Percentiles rank a stretch among this genome's conserved stretches.
Conservation (phyloP, 805 yeast genomes). For the Lipomyces yamadae region DNA sequence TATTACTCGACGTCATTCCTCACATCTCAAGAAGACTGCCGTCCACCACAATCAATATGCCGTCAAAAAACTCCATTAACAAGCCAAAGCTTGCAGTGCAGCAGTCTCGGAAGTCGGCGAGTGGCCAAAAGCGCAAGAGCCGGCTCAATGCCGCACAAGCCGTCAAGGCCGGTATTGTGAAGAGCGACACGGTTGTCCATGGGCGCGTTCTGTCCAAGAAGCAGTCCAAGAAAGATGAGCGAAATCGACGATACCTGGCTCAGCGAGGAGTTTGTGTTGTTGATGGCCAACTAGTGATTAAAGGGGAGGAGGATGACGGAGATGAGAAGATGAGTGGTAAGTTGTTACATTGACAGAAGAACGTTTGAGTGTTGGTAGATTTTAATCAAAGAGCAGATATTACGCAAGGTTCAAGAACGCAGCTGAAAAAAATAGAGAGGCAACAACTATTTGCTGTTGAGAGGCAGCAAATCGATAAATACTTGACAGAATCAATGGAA, state of each 20-base stretch:
- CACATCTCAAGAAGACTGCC: not conserved
- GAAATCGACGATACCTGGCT: conserved; percentile 74
- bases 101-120: conserved; percentile 52
- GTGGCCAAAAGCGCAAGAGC: conserved; percentile 34
- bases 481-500: conserved; percentile 47
- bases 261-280: conserved; percentile 50
- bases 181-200: conserved; percentile 18
- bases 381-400: not conserved
- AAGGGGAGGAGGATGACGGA: conserved; percentile 47
- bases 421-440: conserved; percentile 48
- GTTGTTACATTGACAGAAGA: not conserved
- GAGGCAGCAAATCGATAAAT: not conserved
- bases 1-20: not conserved
- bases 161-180: conserved; percentile 1
- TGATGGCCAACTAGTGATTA: conserved; percentile 26
- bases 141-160: conserved; percentile 38
- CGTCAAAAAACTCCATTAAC: conserved; percentile 79
- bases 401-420: conserved; percentile 28
- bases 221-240: conserved; percentile 74
- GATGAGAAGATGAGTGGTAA: conserved; percentile 44
- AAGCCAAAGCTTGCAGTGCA: conserved; percentile 67
- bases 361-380: not conserved
- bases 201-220: conserved; percentile 65
- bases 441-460: conserved; percentile 37
- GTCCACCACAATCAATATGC: conserved; percentile 54